Percentiles rank a stretch among this genome's conserved stretches.
Evolutionary conservation across 306 rosid genomes (phyloP).

Genomic region (cucumber (Cucumis sativus)): Cucumber_9930_V3 NC_026658.2:14195001-14195500

Average conservation of each 20-base stretch:
- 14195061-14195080: slow-evolving; percentile 16
- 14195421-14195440: slow-evolving; percentile 30
- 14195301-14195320: slow-evolving; percentile 23
- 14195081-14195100: slow-evolving; percentile 14
- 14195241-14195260: slow-evolving; percentile 28
- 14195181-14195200: slow-evolving; percentile 21
- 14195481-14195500: slow-evolving; percentile 32
- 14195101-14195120: slow-evolving; percentile 21
- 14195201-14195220: slow-evolving; percentile 16
- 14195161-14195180: slow-evolving; percentile 28
- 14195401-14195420: slow-evolving; percentile 17
- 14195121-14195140: slow-evolving; percentile 20
- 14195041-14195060: slow-evolving; percentile 29
- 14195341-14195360: slow-evolving; percentile 23
- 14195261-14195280: slow-evolving; percentile 25
- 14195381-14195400: slow-evolving; percentile 17
- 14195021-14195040: slow-evolving; percentile 15
- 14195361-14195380: slow-evolving; percentile 26
- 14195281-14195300: slow-evolving; percentile 17
- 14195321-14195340: slow-evolving; percentile 15
- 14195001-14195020: slow-evolving; percentile 15
- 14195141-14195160: slow-evolving; percentile 22
- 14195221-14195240: slow-evolving; percentile 17
- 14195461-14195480: slow-evolving; percentile 33
- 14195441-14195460: slow-evolving; percentile 20